phyloP scores from a whole-genome alignment of 2,329 filamentous ascomycete genomes.

The Cladosporium velox region DNA sequence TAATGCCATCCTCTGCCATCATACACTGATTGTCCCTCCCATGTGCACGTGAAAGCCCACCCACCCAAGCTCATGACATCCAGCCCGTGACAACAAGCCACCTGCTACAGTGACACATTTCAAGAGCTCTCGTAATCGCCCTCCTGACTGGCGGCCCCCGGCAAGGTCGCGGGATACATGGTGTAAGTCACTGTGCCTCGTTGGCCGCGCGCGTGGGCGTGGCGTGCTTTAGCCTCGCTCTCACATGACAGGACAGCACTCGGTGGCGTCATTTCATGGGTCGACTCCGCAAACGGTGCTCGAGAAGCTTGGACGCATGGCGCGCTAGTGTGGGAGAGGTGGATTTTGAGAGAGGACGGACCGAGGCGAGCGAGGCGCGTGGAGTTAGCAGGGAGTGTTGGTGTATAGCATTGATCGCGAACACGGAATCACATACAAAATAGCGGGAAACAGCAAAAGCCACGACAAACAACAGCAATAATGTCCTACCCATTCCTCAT shows the following conservation, averaged over 20 bases:
- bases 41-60: background rate
- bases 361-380: slow-evolving; percentile 16
- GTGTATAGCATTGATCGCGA: background rate
- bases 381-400: background rate
- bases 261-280: slow-evolving; percentile 1
- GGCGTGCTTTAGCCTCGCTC: slow-evolving; percentile 6
- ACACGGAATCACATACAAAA: too few relatives aligned
- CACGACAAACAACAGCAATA: background rate
- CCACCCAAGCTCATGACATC: background rate
- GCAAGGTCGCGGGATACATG: background rate
- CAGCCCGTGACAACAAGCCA: background rate
- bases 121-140: background rate
- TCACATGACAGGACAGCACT: background rate
- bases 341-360: background rate
- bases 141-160: background rate
- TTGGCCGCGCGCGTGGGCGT: background rate
- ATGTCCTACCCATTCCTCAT: slow-evolving; percentile 43
- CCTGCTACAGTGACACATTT: background rate
- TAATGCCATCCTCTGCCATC: slow-evolving; percentile 8
- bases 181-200: slow-evolving; percentile 3
- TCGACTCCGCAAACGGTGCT: slow-evolving; percentile 13
- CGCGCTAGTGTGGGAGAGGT: background rate
- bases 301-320: background rate
- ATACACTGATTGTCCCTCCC: background rate
- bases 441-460: too few relatives aligned